Percentiles rank a stretch among this genome's conserved stretches.
phyloP scores from a whole-genome alignment of 75 land plant species.

The Picea sitchensis region DNA sequence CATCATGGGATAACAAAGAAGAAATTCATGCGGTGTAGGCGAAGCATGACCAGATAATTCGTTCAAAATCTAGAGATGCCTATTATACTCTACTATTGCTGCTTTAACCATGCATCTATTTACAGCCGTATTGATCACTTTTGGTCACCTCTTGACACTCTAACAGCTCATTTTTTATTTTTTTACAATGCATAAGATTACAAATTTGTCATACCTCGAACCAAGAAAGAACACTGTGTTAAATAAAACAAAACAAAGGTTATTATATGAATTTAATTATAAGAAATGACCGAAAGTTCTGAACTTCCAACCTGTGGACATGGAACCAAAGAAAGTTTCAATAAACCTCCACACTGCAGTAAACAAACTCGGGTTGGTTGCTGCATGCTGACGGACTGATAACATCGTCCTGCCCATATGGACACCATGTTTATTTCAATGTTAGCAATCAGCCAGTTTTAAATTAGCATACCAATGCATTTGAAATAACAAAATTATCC shows the following conservation, averaged over 20 bases:
- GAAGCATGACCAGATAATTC: too few relatives aligned
- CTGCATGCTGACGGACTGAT: conserved; percentile 53
- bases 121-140: too few relatives aligned
- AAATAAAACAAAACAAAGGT: not conserved
- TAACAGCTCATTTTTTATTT: not conserved
- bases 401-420: conserved; percentile 74
- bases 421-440: not conserved
- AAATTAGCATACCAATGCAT: not conserved
- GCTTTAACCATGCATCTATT: too few relatives aligned
- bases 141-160: too few relatives aligned
- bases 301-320: conserved; percentile 71
- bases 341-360: conserved; percentile 67
- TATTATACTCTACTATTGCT: too few relatives aligned
- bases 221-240: not conserved
- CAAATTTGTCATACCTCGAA: not conserved
- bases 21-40: too few relatives aligned
- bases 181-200: not conserved
- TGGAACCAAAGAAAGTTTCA: conserved; percentile 93
- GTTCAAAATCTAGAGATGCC: too few relatives aligned
- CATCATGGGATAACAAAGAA: too few relatives aligned
- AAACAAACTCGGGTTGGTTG: conserved; percentile 57
- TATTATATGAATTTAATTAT: not conserved
- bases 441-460: not conserved
- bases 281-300: not conserved
- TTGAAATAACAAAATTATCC: not conserved